phyloP scores from a whole-genome alignment of 768 basidiomycete species.

The Leucosporidium creatinivorum region DNA sequence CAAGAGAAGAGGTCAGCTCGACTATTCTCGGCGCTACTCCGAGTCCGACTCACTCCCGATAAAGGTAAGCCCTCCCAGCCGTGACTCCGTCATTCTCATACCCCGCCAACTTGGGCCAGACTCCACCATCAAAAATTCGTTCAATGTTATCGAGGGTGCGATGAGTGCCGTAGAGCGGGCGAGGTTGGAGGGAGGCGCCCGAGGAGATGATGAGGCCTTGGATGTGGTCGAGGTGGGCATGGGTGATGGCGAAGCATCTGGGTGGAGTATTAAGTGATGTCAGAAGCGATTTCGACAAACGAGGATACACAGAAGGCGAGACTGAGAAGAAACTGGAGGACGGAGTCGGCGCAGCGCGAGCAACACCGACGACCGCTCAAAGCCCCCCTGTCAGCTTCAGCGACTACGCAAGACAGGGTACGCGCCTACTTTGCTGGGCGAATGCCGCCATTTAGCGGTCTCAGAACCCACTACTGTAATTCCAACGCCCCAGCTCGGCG shows the following conservation, averaged over 20 bases:
- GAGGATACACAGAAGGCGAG: no score
- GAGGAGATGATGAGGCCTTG: slow-evolving; percentile 74
- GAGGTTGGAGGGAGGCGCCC: slow-evolving; percentile 60
- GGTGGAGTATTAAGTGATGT: not conserved
- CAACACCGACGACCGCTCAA: not conserved
- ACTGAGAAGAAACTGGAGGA: slow-evolving; percentile 6
- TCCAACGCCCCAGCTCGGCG: no score
- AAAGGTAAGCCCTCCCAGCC: slow-evolving; percentile 45
- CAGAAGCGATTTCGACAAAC: not conserved
- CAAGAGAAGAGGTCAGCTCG: not conserved
- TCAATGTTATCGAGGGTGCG: slow-evolving; percentile 63
- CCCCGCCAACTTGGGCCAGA: slow-evolving; percentile 80
- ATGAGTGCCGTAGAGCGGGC: slow-evolving; percentile 57
- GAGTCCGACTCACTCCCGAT: slow-evolving; percentile 52
- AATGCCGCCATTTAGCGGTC: no score
- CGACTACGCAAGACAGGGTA: no score
- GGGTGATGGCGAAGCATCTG: slow-evolving; percentile 78
- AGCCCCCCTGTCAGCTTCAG: not conserved
- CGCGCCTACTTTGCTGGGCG: no score
- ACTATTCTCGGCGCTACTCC: slow-evolving; percentile 1
- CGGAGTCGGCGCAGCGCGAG: not conserved
- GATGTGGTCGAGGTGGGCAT: slow-evolving; percentile 87
- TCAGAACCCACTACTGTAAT: no score
- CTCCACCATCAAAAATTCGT: slow-evolving; percentile 62
- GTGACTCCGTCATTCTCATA: slow-evolving; percentile 51